Evolutionary conservation across 2,329 filamentous ascomycete species (phyloP).

Genomic region (Diaporthe sp.): DNA sequence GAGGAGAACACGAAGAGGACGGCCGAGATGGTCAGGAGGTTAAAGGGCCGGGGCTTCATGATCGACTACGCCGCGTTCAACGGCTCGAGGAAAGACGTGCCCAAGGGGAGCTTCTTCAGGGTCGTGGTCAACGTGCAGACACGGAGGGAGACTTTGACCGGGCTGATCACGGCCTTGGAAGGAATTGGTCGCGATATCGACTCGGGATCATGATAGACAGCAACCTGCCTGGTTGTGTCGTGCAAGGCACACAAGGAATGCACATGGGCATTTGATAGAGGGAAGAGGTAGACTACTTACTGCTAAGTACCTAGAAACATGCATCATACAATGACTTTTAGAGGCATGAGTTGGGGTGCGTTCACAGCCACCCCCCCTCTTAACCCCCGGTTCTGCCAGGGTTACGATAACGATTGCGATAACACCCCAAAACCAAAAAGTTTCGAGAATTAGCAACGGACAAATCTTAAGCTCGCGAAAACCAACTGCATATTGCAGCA

Average conservation of each 20-base stretch:
- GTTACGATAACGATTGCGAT: slow-evolving; percentile 33
- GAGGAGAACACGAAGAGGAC: slow-evolving; percentile 65
- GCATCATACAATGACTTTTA: background rate
- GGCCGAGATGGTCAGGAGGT: slow-evolving; percentile 60
- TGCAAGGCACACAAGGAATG: background rate
- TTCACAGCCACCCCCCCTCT: background rate
- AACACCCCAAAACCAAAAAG: slow-evolving; percentile 27
- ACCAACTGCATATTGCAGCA: background rate
- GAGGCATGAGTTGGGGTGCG: background rate
- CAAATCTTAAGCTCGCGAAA: background rate
- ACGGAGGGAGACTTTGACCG: slow-evolving; percentile 63
- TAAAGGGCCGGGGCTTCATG: slow-evolving; percentile 70
- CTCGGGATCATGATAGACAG: background rate
- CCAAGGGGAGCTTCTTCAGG: slow-evolving; percentile 69
- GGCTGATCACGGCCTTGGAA: slow-evolving; percentile 67
- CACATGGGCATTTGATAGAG: background rate
- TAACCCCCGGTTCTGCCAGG: background rate
- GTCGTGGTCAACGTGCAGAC: slow-evolving; percentile 72
- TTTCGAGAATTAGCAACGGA: background rate
- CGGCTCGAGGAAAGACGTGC: slow-evolving; percentile 39
- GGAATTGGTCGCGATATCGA: slow-evolving; percentile 54
- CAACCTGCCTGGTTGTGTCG: background rate
- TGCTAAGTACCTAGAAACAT: background rate
- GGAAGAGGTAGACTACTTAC: background rate
- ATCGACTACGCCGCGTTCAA: slow-evolving; percentile 70